Evolutionary conservation across 371 early-diverging fungal species (phyloP), one percentile per base, ranked within the genome.

Genomic region (Mucor lusitanicus): DNA sequence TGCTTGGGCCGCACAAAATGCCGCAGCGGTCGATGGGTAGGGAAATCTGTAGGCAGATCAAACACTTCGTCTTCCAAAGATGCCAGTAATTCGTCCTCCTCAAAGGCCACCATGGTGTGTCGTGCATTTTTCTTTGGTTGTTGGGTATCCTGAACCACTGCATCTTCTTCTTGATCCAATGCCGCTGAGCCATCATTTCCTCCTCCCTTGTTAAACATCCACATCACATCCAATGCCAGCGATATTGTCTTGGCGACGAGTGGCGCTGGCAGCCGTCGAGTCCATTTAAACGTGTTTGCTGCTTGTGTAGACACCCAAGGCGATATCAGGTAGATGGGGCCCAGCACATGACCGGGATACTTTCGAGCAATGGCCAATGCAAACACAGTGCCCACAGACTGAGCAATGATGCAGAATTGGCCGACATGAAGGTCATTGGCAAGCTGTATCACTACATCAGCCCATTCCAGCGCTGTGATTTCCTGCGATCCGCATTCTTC

Each of bases 231-330:
- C 59, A 84, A 62, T 12, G 82, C 82, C 17, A 84, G 61, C 6
- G 81, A 80, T 13, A 81, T 65, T 0, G 80, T 80, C 3, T 78
- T 75, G 17, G 80, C 76, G 0, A 84, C 78, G 0, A 84, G 55
- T 3, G 74, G 64, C 5, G 82, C 80, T 2, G 84, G 84, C 21
- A 84, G 37, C 27, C 80, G 65, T 1, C 82, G 74, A n/a, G 82
- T 76, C 84, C 84, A 84, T 65, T 78, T 78, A 54, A 81, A 84
- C 30, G 84, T 81, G n/a, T 81, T 80, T 17, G 84, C 80, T 30
- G 66, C 76, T 21, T 78, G 71, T 3, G 84, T 80, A 5, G 84
- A 81, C n/a, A 84, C 82, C 84, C 84, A 84, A 0, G 84, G 84
- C 9, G 82, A 81, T n/a, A 84, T 80, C 9, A 81, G 27, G 42